Evolutionary conservation across 129 eudicot species (phyloP), one percentile per base, ranked within the genome.

Genomic region (Logfia minima): DNA sequence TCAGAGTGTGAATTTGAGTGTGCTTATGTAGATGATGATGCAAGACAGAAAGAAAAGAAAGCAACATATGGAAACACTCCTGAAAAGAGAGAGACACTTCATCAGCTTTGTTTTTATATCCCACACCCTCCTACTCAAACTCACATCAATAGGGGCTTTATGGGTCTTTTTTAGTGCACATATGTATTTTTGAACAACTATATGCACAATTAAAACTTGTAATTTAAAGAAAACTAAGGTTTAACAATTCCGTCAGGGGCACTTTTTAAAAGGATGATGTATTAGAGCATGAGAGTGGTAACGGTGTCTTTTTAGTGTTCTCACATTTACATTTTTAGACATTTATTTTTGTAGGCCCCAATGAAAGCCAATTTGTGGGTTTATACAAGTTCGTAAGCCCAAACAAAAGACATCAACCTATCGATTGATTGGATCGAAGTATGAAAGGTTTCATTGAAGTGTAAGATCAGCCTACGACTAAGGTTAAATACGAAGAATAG

Each of bases 41-140:
- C 58, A 81, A 81, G 76, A 80, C 71, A 59, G 84, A 21, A 71
- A 79, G 72, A 79, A 79, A 59, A 68, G 80, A 81, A 56, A 80
- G 70, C 84, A 81, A 75, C 80, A 41, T 41, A 60, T 80, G 80
- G 83, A 67, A 75, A 80, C 18, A 75, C 84, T 69, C 84, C 80
- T 75, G 80, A 68, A 75, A 68, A 81, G 62, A 81, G 76, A 65
- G 58, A 68, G 76, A 81, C 80, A 8, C 70, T 63, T 68, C 74
- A 32, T 68, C 41, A 81, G 6, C 66, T 48, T 80, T 80, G 84
- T 74, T 74, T 48, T 79, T 74, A 74, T 80, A 80, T 71, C 69
- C 69, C 69, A 39, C 74, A n/a, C 34, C 68, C 59, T 41, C 31
- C 68, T 59, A 59, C 28, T 45, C 59, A 66, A 51, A 48, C 32